Conservation (phyloP, 2,329 filamentous ascomycete genomes). For the Dendrostoma leiphaemia region DNA sequence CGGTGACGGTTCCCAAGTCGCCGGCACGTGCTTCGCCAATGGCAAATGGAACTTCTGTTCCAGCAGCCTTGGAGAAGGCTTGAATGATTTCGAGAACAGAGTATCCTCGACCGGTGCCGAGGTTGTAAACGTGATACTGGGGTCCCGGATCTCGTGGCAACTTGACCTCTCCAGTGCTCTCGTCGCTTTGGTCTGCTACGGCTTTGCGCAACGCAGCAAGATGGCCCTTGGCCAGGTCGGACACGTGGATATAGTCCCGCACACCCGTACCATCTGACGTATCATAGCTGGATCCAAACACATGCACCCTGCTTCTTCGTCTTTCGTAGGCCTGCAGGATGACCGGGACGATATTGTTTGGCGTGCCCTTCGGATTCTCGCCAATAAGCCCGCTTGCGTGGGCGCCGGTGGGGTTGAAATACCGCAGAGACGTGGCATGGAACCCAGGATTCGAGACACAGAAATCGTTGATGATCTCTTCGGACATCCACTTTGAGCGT, state of each 20-base stretch:
- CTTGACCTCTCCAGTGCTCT: not conserved
- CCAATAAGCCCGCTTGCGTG: slow-evolving; percentile 15
- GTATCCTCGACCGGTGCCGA: slow-evolving; percentile 16
- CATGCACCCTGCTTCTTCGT: slow-evolving; percentile 15
- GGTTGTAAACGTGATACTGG: slow-evolving; percentile 13
- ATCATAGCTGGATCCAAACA: slow-evolving; percentile 16
- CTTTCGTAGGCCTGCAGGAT: slow-evolving; percentile 15
- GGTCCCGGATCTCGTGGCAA: not conserved
- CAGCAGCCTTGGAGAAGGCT: slow-evolving; percentile 14
- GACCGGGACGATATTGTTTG: slow-evolving; percentile 17
- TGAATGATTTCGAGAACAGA: slow-evolving; percentile 16
- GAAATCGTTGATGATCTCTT: slow-evolving; percentile 19
- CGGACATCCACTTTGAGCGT: slow-evolving; percentile 16
- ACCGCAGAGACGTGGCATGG: slow-evolving; percentile 13
- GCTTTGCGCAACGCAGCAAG: slow-evolving; percentile 15
- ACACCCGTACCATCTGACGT: slow-evolving; percentile 14
- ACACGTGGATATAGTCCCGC: slow-evolving; percentile 15
- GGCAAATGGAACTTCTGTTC: slow-evolving; percentile 10
- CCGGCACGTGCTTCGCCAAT: slow-evolving; percentile 7
- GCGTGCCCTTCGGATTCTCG: slow-evolving; percentile 14
- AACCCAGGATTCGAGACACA: slow-evolving; percentile 6
- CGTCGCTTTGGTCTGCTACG: slow-evolving; percentile 4
- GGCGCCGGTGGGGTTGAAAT: slow-evolving; percentile 16
- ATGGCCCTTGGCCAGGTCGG: slow-evolving; percentile 16
- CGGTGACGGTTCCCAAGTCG: slow-evolving; percentile 14